These are phyloP conservation scores for Paecilomyces niveus DNA, from an alignment of 2,329 filamentous ascomycete genomes.

Conservation along the genomic window DNA sequence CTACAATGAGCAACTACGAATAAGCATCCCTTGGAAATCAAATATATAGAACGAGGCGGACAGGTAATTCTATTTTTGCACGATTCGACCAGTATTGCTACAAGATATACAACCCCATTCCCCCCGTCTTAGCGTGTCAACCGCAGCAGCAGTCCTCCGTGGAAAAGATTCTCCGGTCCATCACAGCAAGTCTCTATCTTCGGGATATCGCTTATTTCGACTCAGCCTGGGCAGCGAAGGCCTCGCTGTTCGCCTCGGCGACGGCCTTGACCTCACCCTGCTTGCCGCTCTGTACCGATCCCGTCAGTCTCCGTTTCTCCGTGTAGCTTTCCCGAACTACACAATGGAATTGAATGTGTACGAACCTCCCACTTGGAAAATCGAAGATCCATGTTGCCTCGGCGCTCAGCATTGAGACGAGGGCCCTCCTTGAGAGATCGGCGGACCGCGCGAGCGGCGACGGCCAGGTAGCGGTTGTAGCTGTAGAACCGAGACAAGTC, in stretches of 20 bases:
- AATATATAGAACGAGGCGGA: not conserved
- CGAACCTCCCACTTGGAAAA: conserved; percentile 95
- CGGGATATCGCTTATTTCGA: conserved; percentile 30
- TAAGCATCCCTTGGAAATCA: not conserved
- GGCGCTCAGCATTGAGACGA: conserved; percentile 77
- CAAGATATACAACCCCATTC: conserved; percentile 15
- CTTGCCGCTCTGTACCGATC: conserved; percentile 73
- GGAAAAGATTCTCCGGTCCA: not conserved
- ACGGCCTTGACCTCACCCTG: conserved; percentile 78
- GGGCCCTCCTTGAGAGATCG: conserved; percentile 94
- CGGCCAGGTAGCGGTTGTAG: conserved; percentile 99
- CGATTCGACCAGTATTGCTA: conserved; percentile 28
- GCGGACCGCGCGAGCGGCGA: conserved; percentile 91
- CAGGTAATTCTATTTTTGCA: conserved; percentile 12
- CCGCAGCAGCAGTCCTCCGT: not conserved
- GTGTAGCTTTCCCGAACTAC: not conserved
- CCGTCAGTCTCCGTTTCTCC: conserved; percentile 21
- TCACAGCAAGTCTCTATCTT: not conserved
- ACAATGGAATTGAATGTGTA: conserved; percentile 17
- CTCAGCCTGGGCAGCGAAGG: conserved; percentile 36
- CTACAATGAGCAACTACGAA: not conserved
- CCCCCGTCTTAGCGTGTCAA: conserved; percentile 1
- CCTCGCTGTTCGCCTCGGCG: conserved; percentile 47
- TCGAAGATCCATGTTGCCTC: conserved; percentile 80
- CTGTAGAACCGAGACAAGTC: conserved; percentile 43